Percentiles rank a stretch among this genome's conserved stretches.
Conservation (phyloP, 257 asterid genomes). For the Hygrophila difformis region DNA sequence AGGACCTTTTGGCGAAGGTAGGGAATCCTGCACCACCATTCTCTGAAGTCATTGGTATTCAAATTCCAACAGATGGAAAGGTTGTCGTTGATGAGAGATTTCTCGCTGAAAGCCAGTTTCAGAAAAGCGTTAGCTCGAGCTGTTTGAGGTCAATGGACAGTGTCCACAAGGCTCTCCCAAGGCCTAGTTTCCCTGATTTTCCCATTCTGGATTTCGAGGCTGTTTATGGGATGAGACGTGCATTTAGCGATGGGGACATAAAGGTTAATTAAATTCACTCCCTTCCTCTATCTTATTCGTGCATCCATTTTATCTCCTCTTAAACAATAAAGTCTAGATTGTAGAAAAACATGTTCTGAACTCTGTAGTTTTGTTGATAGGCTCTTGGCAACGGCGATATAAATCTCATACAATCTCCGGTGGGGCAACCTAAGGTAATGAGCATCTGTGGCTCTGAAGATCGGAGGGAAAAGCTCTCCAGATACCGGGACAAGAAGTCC, state of each 20-base stretch:
- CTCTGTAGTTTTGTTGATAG: constrained; percentile 51
- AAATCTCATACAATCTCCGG: constrained; percentile 34
- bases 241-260: constrained; percentile 94
- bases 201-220: constrained; percentile 64
- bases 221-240: constrained; percentile 73
- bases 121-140: constrained; percentile 64
- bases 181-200: constrained; percentile 62
- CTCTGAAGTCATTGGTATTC: constrained; percentile 42
- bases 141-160: constrained; percentile 56
- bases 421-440: constrained; percentile 29
- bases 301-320: not conserved
- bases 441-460: constrained; percentile 41
- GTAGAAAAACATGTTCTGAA: not conserved
- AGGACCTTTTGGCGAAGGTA: constrained; percentile 77
- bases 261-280: constrained; percentile 52
- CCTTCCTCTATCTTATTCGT: constrained; percentile 1
- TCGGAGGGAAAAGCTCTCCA: constrained; percentile 73
- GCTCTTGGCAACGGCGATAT: constrained; percentile 42
- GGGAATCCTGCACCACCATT: constrained; percentile 55
- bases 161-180: constrained; percentile 31
- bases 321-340: not conserved
- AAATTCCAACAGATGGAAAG: constrained; percentile 38
- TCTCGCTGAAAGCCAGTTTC: constrained; percentile 31
- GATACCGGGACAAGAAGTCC: constrained; percentile 76
- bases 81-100: constrained; percentile 16